Percentiles rank a stretch among this genome's conserved stretches.
phyloP scores from a whole-genome alignment of 352 stramenopile species.

The Phytophthora citricola region DNA sequence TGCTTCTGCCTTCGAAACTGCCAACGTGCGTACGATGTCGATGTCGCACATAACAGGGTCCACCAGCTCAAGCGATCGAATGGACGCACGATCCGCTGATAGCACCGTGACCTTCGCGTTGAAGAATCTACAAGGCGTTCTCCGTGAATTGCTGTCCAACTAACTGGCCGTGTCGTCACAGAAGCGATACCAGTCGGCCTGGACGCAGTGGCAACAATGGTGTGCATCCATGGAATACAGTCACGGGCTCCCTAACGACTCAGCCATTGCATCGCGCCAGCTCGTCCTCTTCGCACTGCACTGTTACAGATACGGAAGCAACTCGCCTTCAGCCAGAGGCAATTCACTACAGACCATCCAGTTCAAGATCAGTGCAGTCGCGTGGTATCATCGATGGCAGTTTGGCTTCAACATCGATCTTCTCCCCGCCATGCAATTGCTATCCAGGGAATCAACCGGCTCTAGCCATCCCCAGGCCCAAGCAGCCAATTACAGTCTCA shows the following conservation, averaged over 20 bases:
- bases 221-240: conserved; percentile 3
- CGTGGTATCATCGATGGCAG: conserved; percentile 35
- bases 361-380: conserved; percentile 35
- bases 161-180: conserved; percentile 16
- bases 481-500: conserved; percentile 25
- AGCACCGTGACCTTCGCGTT: conserved; percentile 10
- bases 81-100: background rate
- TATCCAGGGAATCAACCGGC: conserved; percentile 28
- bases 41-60: conserved; percentile 4
- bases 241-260: conserved; percentile 9
- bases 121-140: conserved; percentile 28
- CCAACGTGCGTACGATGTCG: background rate
- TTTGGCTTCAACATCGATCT: conserved; percentile 27
- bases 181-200: background rate
- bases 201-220: conserved; percentile 13
- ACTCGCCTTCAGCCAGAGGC: background rate
- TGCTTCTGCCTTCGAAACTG: conserved; percentile 11
- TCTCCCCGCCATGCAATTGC: conserved; percentile 26
- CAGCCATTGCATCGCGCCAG: background rate
- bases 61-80: background rate
- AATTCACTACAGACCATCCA: conserved; percentile 37
- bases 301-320: conserved; percentile 14
- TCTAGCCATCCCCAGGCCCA: conserved; percentile 17
- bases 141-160: conserved; percentile 13
- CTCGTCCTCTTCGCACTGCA: conserved; percentile 17